phyloP scores from a whole-genome alignment of 805 yeast species.

The Candida ascalaphidarum region DNA sequence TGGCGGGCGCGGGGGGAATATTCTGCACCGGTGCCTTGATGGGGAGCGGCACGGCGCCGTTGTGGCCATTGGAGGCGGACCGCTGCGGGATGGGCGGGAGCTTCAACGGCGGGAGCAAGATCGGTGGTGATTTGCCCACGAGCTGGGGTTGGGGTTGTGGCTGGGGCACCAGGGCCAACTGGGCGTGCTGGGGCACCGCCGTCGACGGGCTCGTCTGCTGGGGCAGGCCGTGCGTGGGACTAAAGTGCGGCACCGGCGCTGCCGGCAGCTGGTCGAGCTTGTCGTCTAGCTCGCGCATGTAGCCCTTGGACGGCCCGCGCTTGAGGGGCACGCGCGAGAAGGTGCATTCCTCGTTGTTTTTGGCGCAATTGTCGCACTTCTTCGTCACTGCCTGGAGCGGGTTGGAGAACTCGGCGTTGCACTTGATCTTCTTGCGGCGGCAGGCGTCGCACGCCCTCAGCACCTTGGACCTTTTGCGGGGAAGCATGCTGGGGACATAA shows the following conservation, averaged over 20 bases:
- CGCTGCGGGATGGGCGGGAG: too few relatives aligned
- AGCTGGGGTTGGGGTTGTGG: too few relatives aligned
- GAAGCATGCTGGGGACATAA: constrained; percentile 2
- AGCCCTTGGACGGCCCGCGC: constrained; percentile 76
- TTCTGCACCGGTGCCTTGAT: too few relatives aligned
- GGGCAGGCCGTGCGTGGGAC: not conserved
- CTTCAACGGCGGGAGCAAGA: too few relatives aligned
- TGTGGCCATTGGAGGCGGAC: too few relatives aligned
- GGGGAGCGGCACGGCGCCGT: too few relatives aligned
- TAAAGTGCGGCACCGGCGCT: not conserved
- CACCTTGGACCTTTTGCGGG: constrained; percentile 60
- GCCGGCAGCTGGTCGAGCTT: constrained; percentile 13
- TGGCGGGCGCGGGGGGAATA: too few relatives aligned
- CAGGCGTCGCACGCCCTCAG: constrained; percentile 80
- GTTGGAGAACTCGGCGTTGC: constrained; percentile 50
- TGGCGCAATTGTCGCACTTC: constrained; percentile 54
- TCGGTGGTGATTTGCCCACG: not conserved
- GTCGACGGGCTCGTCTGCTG: too few relatives aligned
- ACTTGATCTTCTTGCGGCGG: constrained; percentile 61
- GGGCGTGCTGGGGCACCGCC: too few relatives aligned
- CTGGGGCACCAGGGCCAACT: too few relatives aligned
- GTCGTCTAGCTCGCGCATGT: constrained; percentile 36
- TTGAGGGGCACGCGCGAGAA: constrained; percentile 68
- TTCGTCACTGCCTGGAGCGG: constrained; percentile 39
- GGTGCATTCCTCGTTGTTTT: constrained; percentile 52